Evolutionary conservation across 768 basidiomycete species (phyloP), one percentile per base, ranked within the genome.

Genomic region (Clavaria fumosa): DNA sequence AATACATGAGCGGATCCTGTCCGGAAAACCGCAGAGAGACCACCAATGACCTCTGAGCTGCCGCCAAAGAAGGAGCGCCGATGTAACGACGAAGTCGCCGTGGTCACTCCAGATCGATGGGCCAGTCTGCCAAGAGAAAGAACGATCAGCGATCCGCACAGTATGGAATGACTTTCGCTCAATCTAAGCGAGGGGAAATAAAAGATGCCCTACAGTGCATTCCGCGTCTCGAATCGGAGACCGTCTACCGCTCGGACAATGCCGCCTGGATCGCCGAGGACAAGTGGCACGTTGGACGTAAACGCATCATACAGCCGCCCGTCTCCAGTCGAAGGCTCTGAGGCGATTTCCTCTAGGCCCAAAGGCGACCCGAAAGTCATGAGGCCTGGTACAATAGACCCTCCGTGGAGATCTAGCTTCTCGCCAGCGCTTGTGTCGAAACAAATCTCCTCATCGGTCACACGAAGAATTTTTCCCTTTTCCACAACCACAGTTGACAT

Each of bases 321-420:
- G 38, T 78, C 77, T 11, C 64, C 63, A 4, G 78, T 89, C 9
- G 75, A 73, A 17, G 69, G 59, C 52, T 90, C 88, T 18, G 62
- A 59, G 12, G 59, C 55, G 23, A 90, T 89, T 52, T 88, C 86
- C 51, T 72, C 72, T 23, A 85, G 49, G 4, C 86, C 88, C 17
- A 93, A 52, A 15, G 69, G 57, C 12, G 81, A 72, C 2, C 88
- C 88, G 46, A 67, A 66, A 0, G 69, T 55, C 65, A 70, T 64
- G 41, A 88, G 50, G 4, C 80, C 81, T 11, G 85, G 79, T 7
- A 62, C 57, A 34, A 80, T 66, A 1, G 64, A 58, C 4, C 88
- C 88, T 0, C 81, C 78, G 27, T 67, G 59, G 9, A 90, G 64
- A 50, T 90, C 71, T 12, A 88, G 53, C 11, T 54, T 50, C 9